Evolutionary conservation across 2,329 filamentous ascomycete genomes (phyloP), one percentile per base, ranked within the genome.

Genomic region (Diaporthe citrichinensis): DNA sequence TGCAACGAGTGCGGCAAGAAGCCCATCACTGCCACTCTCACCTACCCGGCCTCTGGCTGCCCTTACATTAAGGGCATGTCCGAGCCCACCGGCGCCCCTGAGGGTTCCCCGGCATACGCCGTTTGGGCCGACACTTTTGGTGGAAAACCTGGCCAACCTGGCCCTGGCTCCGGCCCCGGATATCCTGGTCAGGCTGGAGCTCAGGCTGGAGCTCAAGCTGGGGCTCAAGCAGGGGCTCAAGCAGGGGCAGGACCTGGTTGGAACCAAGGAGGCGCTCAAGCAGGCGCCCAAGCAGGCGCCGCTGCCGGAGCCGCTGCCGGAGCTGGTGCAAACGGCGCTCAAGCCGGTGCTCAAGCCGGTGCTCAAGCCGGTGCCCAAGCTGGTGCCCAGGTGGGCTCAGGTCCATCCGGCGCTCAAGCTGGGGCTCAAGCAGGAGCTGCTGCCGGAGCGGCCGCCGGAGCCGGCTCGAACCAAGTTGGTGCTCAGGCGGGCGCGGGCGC

Each of bases 61-160:
- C 71, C 71, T 17, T 73, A 73, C 59, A 65, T 73, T 34, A 20
- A 65, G 10, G 49, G 71, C 34, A 36, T 73, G 36, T 73, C 71
- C 25, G 46, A 65, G 71, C 71, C 71, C 12, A 65, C 4, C 7
- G 71, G 58, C 17, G 71, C 71, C 2, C 71, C 71, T 1, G 12
- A 15, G 20, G 71, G 71, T 9, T n/a, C 34, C 10, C 58, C 71
- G 17, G 58, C 71, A 17, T 73, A 73, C 49, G 71, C 49, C n/a
- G 71, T 72, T 36, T 49, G 44, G 7, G n/a, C 36, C n/a, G 51
- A 61, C 4, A 34, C 7, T 7, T 3, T 14, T 7, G 39, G 12
- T 23, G 57, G 58, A 41, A 39, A 61, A 23, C 57, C 55, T 31
- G n/a, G 17, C 2, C 71, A 61, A 15, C 57, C 55, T 39, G n/a